Base-by-base conservation (phyloP, 345 rosid species). In the Firmiana major region DNA sequence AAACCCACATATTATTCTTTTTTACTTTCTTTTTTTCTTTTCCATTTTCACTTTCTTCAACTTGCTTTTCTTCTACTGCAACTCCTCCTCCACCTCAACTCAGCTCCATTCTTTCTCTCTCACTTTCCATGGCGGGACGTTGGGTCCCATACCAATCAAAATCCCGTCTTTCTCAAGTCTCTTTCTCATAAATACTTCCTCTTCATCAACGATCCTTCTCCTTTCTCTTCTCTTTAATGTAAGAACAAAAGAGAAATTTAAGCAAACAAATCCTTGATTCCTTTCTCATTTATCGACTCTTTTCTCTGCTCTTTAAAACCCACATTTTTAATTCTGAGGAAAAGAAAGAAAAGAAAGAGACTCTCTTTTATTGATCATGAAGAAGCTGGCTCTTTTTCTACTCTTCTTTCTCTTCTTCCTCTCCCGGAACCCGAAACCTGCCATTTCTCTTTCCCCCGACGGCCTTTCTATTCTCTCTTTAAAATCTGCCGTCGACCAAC, bases 401-500 rank as follows among this genome's bases (percentile, higher is more conserved):
- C 73, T 70, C 78, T 74, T 81, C 49, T 45, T 77, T 21, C 75
- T 78, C 6, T n/a, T 81, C 49, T 45, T 77, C 26, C 75, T 78
- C 6, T n/a, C 77, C 60, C 2, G 13, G 16, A 42, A n/a, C 46
- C 55, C 73, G 4, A 11, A 51, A 10, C 81, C 71, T 4, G 49
- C 78, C 12, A 58, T 82, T 36, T 83, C 97, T 53, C 93, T 96
- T 55, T 84, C 97, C 2, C 93, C 99, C 34, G 99, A 96, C 81
- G 99, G 99, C 4, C 82, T 93, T 63, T 83, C 97, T 58, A 90
- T 96, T 66, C 97, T 96, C 67, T 92, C 99, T 26, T 79, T 96
- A 42, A 96, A 94, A 80, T 93, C 98, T 17, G 97, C 99, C 82
- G 85, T 91, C 57, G 97, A 92, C 43, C 81, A 78, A 19, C 71